Evolutionary conservation across 2,329 filamentous ascomycete genomes (phyloP), one percentile per base, ranked within the genome.

Genomic region (Alternaria atra): DNA sequence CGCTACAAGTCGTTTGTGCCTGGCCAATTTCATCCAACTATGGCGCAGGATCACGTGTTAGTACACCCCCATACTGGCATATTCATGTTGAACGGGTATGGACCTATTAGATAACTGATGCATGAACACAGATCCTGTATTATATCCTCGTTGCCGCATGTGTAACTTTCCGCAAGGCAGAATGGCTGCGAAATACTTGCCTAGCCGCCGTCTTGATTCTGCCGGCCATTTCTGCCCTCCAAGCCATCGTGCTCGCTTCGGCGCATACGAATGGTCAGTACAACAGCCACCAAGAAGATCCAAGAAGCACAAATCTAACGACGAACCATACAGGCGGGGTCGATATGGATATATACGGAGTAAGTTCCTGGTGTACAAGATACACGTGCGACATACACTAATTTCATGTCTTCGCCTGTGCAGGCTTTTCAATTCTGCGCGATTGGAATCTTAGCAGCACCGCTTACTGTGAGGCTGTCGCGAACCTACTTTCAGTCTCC

Each of bases 281-380:
- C 20, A 10, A 34, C n/a, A 47, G 12, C 48, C 25, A 5, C 43
- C 52, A 60, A 61, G 47, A 34, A 42, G 17, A 42, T 40, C 13
- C 37, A 39, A 56, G 58, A 64, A 53, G 43, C 30, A 20, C 61
- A 34, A 43, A 42, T 53, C 43, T 61, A 68, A 59, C 67, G 56
- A 27, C 23, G 48, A 55, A 39, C 29, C 32, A 35, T 55, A 57
- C 60, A 89, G 88, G 80, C 52, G 88, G 86, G 13, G 84, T 90
- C 13, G 89, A 91, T 68, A 86, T 91, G 84, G 89, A 91, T 66
- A 80, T 91, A 4, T 91, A 85, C 58, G 89, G 89, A 1, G 46
- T 50, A 50, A 50, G 46, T 13, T 37, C 32, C 37, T 50, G 20
- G 46, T 50, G 13, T 23, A 13, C 5, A 27, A 35, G 0, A 50